Evolutionary conservation across 1,284 basidiomycete species (phyloP).

Genomic region (Ustilago nuda): DNA sequence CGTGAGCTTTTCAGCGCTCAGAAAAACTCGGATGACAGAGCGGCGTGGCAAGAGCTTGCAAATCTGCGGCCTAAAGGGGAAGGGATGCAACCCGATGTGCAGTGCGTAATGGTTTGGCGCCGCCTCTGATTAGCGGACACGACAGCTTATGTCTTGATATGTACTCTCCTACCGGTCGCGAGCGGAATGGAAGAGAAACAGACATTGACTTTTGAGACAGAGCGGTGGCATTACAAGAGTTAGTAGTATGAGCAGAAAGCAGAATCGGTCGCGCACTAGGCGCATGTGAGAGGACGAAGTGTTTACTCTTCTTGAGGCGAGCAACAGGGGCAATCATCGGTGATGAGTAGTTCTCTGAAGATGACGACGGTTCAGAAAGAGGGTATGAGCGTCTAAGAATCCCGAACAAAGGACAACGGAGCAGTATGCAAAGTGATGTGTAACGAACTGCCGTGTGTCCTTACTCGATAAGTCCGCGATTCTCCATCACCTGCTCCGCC

Average conservation of each 20-base stretch:
- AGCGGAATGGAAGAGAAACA: background rate
- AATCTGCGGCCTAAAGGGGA: constrained; percentile 40
- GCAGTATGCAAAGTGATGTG: background rate
- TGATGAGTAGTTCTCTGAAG: background rate
- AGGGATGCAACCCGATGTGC: constrained; percentile 38
- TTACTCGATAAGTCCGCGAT: constrained; percentile 2
- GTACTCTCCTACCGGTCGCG: background rate
- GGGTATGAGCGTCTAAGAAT: background rate
- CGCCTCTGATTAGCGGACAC: constrained; percentile 16
- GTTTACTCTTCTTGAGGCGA: background rate
- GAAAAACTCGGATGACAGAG: constrained; percentile 20
- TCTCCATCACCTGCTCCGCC: background rate
- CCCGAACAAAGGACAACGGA: background rate
- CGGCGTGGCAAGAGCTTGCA: constrained; percentile 45
- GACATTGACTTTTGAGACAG: background rate
- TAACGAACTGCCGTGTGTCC: background rate
- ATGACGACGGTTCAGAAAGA: background rate
- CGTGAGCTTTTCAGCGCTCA: constrained; percentile 29
- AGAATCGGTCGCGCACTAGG: background rate
- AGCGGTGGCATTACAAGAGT: background rate
- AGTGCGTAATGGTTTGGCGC: constrained; percentile 56
- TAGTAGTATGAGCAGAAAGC: background rate
- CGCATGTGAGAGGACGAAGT: background rate
- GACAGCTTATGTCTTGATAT: background rate
- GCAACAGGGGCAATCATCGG: background rate